These are phyloP conservation scores for Actinidia arguta DNA, from an alignment of 179 eudicot species.

Conservation along the genomic window DNA sequence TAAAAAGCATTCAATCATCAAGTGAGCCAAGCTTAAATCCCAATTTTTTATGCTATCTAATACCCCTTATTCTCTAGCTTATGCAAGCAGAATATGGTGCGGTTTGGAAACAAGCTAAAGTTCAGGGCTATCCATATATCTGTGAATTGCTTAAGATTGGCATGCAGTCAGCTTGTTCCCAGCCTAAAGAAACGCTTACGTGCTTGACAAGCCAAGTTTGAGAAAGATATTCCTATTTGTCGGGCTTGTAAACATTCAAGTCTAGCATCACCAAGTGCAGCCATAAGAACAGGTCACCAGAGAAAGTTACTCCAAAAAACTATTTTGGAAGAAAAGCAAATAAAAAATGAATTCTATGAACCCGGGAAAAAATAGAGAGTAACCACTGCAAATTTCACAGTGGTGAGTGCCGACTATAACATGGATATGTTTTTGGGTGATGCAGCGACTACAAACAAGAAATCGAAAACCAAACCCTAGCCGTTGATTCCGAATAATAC, in stretches of 20 bases:
- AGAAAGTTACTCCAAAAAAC: not conserved
- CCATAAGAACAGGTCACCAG: not conserved
- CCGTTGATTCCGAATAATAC: too few species aligned
- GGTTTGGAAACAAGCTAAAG: not conserved
- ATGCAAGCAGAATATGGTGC: too few species aligned
- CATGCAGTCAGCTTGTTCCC: not conserved
- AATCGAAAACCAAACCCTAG: too few species aligned
- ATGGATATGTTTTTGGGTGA: too few species aligned
- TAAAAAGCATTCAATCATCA: not conserved
- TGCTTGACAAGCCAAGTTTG: not conserved
- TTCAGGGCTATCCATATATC: not conserved
- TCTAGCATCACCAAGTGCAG: conserved; percentile 2
- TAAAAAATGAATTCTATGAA: not conserved
- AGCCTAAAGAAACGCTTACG: not conserved
- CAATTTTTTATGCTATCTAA: too few species aligned
- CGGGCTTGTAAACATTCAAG: not conserved
- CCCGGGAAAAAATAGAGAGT: not conserved
- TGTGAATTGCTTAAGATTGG: not conserved
- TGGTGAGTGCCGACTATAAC: not conserved
- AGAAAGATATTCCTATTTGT: not conserved
- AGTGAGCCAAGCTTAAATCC: not conserved
- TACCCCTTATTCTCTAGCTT: too few species aligned
- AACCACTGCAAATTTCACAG: not conserved
- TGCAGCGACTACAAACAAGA: too few species aligned
- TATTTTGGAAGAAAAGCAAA: not conserved